These are phyloP conservation scores for Candida tallmaniae DNA, from an alignment of 805 yeast species.

Conservation along the genomic window DNA sequence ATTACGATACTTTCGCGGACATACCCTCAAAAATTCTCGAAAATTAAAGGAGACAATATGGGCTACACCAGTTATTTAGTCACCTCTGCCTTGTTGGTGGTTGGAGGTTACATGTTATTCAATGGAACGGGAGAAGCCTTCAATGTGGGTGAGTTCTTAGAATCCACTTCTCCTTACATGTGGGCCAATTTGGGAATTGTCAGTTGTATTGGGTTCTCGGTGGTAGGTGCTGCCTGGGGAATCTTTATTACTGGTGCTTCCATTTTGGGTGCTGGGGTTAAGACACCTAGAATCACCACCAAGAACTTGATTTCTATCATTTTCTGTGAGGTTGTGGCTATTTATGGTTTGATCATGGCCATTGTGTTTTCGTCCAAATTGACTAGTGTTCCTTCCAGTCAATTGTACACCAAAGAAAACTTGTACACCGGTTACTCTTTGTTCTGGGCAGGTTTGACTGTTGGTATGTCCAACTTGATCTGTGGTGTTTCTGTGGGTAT, in stretches of 20 bases:
- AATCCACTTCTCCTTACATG: slow-evolving; percentile 87
- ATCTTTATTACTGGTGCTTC: slow-evolving; percentile 94
- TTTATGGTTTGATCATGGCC: slow-evolving; percentile 95
- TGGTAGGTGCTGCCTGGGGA: slow-evolving; percentile 99
- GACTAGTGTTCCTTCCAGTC: slow-evolving; percentile 57
- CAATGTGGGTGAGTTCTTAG: slow-evolving; percentile 84
- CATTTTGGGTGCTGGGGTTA: slow-evolving; percentile 96
- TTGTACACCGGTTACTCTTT: slow-evolving; percentile 91
- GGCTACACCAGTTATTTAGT: slow-evolving; percentile 18
- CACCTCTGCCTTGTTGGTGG: slow-evolving; percentile 30
- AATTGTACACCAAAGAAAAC: slow-evolving; percentile 73
- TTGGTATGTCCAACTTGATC: slow-evolving; percentile 85
- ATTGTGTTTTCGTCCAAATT: slow-evolving; percentile 93
- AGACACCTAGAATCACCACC: slow-evolving; percentile 95
- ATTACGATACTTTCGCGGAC: not conserved
- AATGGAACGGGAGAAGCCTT: slow-evolving; percentile 90
- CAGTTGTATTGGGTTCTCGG: slow-evolving; percentile 87
- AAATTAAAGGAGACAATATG: slow-evolving; percentile 4
- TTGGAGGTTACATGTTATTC: slow-evolving; percentile 66
- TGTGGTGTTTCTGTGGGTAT: slow-evolving; percentile 98
- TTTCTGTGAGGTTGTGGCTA: slow-evolving; percentile 99
- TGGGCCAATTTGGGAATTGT: slow-evolving; percentile 94
- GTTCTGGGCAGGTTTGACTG: slow-evolving; percentile 98
- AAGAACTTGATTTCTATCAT: slow-evolving; percentile 94
- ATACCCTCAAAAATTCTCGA: not conserved